Percentiles rank a stretch among this genome's conserved stretches.
Conservation (phyloP, 2,329 filamentous ascomycete species). For the Neofusicoccum laricinum region DNA sequence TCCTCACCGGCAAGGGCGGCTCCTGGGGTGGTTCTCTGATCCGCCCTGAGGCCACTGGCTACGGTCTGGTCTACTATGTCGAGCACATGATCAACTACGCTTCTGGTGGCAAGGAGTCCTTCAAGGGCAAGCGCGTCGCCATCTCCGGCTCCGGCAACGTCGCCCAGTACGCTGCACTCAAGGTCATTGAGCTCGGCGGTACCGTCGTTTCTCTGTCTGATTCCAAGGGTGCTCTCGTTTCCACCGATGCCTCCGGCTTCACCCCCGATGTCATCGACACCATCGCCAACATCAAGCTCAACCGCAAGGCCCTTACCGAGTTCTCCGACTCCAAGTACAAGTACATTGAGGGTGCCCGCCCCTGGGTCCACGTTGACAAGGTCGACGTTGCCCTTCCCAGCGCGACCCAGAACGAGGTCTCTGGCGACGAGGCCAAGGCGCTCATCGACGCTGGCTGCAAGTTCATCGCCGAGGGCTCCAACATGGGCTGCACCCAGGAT, state of each 20-base stretch:
- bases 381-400: constrained; percentile 90
- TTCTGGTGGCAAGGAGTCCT: constrained; percentile 71
- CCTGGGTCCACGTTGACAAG: constrained; percentile 85
- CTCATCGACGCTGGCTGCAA: constrained; percentile 73
- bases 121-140: constrained; percentile 88
- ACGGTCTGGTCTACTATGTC: constrained; percentile 95
- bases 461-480: constrained; percentile 93
- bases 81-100: constrained; percentile 93
- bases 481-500: constrained; percentile 98
- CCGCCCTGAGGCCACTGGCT: constrained; percentile 94
- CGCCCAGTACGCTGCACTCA: constrained; percentile 94
- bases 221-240: constrained; percentile 80
- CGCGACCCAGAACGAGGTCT: constrained; percentile 98
- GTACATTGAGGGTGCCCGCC: constrained; percentile 83
- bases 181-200: constrained; percentile 92
- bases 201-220: constrained; percentile 92
- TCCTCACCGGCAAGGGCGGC: constrained; percentile 92
- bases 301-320: constrained; percentile 76
- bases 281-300: constrained; percentile 83
- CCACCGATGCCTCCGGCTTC: constrained; percentile 68
- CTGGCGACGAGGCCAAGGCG: constrained; percentile 79
- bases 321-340: constrained; percentile 70
- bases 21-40: constrained; percentile 92
- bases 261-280: constrained; percentile 72
- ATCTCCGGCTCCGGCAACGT: constrained; percentile 98